phyloP scores from a whole-genome alignment of 257 asterid genomes.

The Cinchona pubescens region DNA sequence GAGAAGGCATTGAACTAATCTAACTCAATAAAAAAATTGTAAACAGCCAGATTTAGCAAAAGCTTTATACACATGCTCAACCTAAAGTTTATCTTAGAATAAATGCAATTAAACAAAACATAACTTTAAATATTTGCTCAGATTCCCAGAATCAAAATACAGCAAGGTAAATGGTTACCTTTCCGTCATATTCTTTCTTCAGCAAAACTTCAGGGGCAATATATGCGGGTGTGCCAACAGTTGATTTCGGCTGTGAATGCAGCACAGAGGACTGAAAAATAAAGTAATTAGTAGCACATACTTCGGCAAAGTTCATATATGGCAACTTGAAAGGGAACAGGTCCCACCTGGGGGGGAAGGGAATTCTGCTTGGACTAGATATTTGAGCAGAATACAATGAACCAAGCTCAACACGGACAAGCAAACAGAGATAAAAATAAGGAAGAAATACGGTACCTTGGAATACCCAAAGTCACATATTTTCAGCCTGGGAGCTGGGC shows the following conservation, averaged over 20 bases:
- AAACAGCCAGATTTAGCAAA: background rate
- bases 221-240: slow-evolving; percentile 99
- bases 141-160: background rate
- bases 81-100: background rate
- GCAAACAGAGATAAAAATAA: background rate
- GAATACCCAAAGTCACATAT: slow-evolving; percentile 98
- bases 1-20: background rate
- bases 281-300: slow-evolving; percentile 5
- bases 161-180: slow-evolving; percentile 41
- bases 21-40: slow-evolving; percentile 1
- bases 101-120: background rate
- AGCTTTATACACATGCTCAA: background rate
- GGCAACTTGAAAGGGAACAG: background rate
- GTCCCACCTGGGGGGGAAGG: background rate
- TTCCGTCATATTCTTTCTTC: slow-evolving; percentile 96
- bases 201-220: slow-evolving; percentile 96
- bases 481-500: slow-evolving; percentile 89
- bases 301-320: background rate
- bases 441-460: slow-evolving; percentile 50
- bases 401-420: background rate
- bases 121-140: background rate
- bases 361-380: no score
- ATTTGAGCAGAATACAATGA: background rate
- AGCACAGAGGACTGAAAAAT: slow-evolving; percentile 84
- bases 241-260: slow-evolving; percentile 99